Evolutionary conservation across 139 green algal genomes (phyloP).

Genomic region (Penium margaritaceum): DNA sequence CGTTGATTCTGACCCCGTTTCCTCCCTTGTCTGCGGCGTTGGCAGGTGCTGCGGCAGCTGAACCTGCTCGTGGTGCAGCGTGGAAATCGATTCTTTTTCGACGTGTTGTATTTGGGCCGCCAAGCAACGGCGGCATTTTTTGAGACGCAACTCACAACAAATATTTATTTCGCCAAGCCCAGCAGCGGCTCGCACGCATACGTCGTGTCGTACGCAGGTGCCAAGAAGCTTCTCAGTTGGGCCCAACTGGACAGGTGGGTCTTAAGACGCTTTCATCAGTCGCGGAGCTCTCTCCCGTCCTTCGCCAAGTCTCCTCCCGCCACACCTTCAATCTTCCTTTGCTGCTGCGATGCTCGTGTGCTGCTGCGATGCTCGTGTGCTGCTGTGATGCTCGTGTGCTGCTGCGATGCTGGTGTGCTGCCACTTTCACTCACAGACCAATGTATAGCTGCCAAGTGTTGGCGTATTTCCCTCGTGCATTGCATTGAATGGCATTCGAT

Average conservation of each 20-base stretch:
- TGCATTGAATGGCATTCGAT: not conserved
- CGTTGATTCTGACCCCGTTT: no score
- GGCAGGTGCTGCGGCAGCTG: not conserved
- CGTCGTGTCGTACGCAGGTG: not conserved
- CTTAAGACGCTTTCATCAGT: not conserved
- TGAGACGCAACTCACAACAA: conserved; percentile 8
- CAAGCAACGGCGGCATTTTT: not conserved
- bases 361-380: no score
- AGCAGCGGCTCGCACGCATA: not conserved
- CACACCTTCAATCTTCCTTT: no score
- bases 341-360: no score
- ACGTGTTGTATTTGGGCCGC: not conserved
- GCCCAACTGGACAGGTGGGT: not conserved
- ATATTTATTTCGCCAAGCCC: not conserved
- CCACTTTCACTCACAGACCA: not conserved
- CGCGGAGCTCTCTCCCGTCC: no score
- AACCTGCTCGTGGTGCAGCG: conserved; percentile 10
- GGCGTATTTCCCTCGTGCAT: not conserved
- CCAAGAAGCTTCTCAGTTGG: not conserved
- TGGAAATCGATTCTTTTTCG: not conserved
- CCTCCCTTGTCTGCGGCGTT: no score
- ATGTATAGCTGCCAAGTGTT: not conserved
- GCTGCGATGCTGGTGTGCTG: not conserved
- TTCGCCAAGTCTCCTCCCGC: no score
- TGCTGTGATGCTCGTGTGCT: not conserved